Evolutionary conservation across 805 yeast genomes (phyloP).

Genomic region (Wickerhamiella parazyma): DNA sequence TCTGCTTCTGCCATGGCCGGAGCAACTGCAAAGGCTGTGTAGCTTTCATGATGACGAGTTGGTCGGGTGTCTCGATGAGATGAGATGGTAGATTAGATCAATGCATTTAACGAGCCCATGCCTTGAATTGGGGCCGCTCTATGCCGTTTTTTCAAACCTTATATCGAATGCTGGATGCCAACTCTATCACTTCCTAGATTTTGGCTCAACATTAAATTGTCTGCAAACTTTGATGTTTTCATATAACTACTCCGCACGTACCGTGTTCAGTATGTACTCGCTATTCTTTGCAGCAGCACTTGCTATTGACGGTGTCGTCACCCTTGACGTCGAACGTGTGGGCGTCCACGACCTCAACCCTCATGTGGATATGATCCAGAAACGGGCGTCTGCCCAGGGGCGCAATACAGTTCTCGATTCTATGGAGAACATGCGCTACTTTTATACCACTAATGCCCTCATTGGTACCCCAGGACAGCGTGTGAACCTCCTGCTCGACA

Average conservation of each 20-base stretch:
- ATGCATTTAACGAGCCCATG: too few species aligned
- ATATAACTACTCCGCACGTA: background rate
- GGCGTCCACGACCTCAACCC: background rate
- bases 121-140: too few species aligned
- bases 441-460: conserved; percentile 25
- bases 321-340: conserved; percentile 1
- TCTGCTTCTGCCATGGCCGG: conserved; percentile 81
- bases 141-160: too few species aligned
- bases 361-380: background rate
- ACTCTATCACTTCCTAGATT: too few species aligned
- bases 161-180: background rate
- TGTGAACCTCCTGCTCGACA: conserved; percentile 50
- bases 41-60: conserved; percentile 23
- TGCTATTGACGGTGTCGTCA: conserved; percentile 5
- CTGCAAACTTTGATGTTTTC: background rate
- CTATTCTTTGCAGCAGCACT: background rate
- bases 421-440: conserved; percentile 25
- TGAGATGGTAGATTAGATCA: background rate
- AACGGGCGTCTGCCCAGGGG: conserved; percentile 1
- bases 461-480: conserved; percentile 48
- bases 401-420: conserved; percentile 11
- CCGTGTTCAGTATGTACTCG: background rate
- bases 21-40: conserved; percentile 35
- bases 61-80: too few species aligned
- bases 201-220: background rate